phyloP scores from a whole-genome alignment of 192 early-diverging fungal species.

The Phycomyces nitens region DNA sequence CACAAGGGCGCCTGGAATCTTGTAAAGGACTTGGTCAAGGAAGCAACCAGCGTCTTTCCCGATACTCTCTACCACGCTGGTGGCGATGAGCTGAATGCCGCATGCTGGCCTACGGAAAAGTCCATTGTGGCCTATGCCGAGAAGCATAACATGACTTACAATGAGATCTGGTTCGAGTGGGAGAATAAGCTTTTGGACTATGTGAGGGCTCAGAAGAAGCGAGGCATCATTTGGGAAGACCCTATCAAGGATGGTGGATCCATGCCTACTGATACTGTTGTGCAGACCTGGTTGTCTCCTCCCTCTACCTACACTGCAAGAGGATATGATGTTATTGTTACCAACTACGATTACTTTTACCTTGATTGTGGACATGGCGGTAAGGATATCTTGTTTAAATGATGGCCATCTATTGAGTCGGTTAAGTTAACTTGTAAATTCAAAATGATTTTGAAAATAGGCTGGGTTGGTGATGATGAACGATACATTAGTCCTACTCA shows the following conservation, averaged over 20 bases:
- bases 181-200: constrained; percentile 13
- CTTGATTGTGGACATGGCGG: constrained; percentile 71
- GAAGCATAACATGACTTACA: constrained; percentile 12
- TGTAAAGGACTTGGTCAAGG: constrained; percentile 56
- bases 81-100: constrained; percentile 66
- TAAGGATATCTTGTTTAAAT: not conserved
- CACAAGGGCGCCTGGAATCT: constrained; percentile 55
- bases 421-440: not conserved
- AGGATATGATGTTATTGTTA: constrained; percentile 64
- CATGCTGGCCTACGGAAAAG: constrained; percentile 52
- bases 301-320: constrained; percentile 50
- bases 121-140: constrained; percentile 28
- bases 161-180: constrained; percentile 24
- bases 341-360: constrained; percentile 61
- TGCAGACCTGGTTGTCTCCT: constrained; percentile 65
- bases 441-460: constrained; percentile 5
- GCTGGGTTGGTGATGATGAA: constrained; percentile 61
- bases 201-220: constrained; percentile 28
- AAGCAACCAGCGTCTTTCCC: constrained; percentile 58
- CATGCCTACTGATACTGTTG: constrained; percentile 52
- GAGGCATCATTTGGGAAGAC: constrained; percentile 79
- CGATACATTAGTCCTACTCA: constrained; percentile 45
- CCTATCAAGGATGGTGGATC: constrained; percentile 43
- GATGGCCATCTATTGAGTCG: not conserved
- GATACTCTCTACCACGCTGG: constrained; percentile 77